A percentile compares a stretch with the other conserved stretches of the same genome.
Conservation (phyloP, 208 protist species). For the Leishmania amazonensis region DNA sequence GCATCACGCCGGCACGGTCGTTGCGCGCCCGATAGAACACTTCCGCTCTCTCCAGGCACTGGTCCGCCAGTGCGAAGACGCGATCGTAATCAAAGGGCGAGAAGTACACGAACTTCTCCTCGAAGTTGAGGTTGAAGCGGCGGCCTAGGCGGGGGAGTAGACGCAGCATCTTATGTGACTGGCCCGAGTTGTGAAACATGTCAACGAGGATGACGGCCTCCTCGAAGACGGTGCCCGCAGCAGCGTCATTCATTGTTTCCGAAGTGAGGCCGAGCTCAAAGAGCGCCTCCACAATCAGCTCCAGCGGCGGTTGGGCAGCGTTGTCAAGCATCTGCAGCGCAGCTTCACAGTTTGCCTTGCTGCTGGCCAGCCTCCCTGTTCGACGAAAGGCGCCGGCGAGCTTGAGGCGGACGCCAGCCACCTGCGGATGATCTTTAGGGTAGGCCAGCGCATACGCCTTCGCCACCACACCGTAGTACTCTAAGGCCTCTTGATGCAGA, state of each 20-base stretch:
- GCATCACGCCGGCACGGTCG: slow-evolving; percentile 60
- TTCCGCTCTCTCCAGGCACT: slow-evolving; percentile 82
- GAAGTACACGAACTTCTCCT: slow-evolving; percentile 92
- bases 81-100: slow-evolving; percentile 90
- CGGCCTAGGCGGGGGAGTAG: slow-evolving; percentile 80
- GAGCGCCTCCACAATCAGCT: slow-evolving; percentile 84
- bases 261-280: slow-evolving; percentile 79
- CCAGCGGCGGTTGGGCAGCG: slow-evolving; percentile 51
- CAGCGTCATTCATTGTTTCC: slow-evolving; percentile 47
- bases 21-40: slow-evolving; percentile 41
- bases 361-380: slow-evolving; percentile 70
- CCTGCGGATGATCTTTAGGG: slow-evolving; percentile 66
- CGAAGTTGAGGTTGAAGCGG: slow-evolving; percentile 85
- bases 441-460: slow-evolving; percentile 87
- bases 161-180: slow-evolving; percentile 88
- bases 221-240: slow-evolving; percentile 69
- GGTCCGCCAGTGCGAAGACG: slow-evolving; percentile 81
- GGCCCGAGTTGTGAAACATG: slow-evolving; percentile 77
- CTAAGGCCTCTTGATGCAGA: slow-evolving; percentile 85
- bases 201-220: slow-evolving; percentile 75
- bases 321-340: slow-evolving; percentile 74
- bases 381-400: slow-evolving; percentile 79
- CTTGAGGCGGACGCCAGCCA: slow-evolving; percentile 77
- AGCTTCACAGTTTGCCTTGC: slow-evolving; percentile 56
- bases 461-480: slow-evolving; percentile 88